Base-by-base conservation (phyloP, 306 rosid genomes). In the Cucurbita ficifolia region DNA sequence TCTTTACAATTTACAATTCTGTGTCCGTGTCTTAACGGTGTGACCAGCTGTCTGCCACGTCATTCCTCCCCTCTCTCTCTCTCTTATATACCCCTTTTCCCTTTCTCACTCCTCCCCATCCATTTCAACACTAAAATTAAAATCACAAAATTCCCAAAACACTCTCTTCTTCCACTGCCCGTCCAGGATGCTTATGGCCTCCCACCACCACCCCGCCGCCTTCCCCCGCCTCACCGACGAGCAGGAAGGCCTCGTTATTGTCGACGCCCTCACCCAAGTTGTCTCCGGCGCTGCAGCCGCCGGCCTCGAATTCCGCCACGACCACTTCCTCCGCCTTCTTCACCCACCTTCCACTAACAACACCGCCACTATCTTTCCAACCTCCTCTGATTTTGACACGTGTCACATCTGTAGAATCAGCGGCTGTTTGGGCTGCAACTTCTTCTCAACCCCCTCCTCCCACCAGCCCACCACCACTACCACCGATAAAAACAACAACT, bases 181-280 rank as follows among this genome's bases (percentile, higher is more conserved):
- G 7, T 17, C 42, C 38, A 42, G 4, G 48, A 63, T 88, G 95
- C 80, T 64, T 1, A 42, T 79, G 42, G 58, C 81, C 39, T 60
- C 58, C 52, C 7, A 36, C 64, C 54, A 3, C 64, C 59, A 76
- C n/a, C 0, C 16, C 72, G 17, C 80, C 64, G 7, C 48, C 0
- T 50, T 76, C 12, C 43, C 36, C 72, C 71, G 82, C 16, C 85
- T 94, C 76, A 75, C 92, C 21, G 33, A 70, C 12, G 96, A 89
- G 0, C 89, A 94, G 50, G 99, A 94, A 55, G 61, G 76, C 76
- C 78, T 96, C 22, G 82, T 89, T 73, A 94, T 91, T 38, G 97
- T 94, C 72, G 63, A 84, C 53, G 74, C 97, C 17, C 91, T 94
- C 56, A 84, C 90, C 48, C 86, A 89, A 79, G 96, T 94, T 17